A percentile compares a stretch with the other conserved stretches of the same genome.
Conservation (phyloP, 768 basidiomycete genomes). For the Termitomyces sp. region DNA sequence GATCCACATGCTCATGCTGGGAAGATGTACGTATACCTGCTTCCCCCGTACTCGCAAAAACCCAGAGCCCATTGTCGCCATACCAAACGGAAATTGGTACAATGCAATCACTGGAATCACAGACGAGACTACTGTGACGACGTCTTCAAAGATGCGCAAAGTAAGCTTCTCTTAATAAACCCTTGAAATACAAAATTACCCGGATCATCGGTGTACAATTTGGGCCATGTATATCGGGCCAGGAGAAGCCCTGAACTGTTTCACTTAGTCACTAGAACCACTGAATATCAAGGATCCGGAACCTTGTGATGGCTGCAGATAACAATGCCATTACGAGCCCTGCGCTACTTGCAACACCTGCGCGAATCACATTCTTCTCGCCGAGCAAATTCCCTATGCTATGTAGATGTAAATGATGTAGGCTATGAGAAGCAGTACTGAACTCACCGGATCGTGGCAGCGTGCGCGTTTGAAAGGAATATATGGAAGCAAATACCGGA, state of each 20-base stretch:
- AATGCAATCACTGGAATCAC: slow-evolving; percentile 72
- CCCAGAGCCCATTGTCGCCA: slow-evolving; percentile 60
- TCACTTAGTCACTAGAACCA: not conserved
- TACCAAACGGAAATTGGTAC: slow-evolving; percentile 82
- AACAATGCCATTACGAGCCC: slow-evolving; percentile 47
- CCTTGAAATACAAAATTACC: slow-evolving; percentile 26
- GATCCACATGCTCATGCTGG: not conserved
- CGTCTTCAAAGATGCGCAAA: slow-evolving; percentile 31
- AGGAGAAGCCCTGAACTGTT: not conserved
- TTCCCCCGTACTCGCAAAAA: slow-evolving; percentile 81
- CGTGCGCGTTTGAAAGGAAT: slow-evolving; percentile 76
- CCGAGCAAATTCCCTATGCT: slow-evolving; percentile 12
- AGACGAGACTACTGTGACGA: slow-evolving; percentile 54
- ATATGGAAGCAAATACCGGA: slow-evolving; percentile 77
- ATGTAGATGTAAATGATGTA: not conserved
- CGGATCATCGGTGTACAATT: slow-evolving; percentile 70
- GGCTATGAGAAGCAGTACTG: not conserved
- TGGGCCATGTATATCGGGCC: slow-evolving; percentile 44
- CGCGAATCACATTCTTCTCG: slow-evolving; percentile 6
- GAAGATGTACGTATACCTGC: slow-evolving; percentile 37
- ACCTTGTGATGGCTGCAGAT: not conserved
- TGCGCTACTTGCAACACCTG: slow-evolving; percentile 33
- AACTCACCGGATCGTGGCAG: slow-evolving; percentile 71
- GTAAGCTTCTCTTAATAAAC: not conserved
- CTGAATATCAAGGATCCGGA: not conserved